Percentiles rank a stretch among this genome's conserved stretches.
Conservation (phyloP, 176 grass and related monocot species). For the Microstegium vimineum region DNA sequence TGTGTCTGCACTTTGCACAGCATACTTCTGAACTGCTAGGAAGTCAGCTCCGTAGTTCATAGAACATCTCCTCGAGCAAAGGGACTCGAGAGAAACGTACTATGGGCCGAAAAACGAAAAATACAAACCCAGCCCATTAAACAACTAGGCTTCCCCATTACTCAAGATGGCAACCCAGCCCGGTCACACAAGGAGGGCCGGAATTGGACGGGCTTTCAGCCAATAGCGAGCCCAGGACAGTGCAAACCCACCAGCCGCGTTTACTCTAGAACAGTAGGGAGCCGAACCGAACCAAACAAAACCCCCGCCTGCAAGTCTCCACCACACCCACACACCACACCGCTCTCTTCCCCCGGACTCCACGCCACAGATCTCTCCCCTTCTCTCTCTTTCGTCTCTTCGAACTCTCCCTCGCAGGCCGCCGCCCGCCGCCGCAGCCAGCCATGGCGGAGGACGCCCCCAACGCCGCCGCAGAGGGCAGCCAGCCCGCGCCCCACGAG, state of each 20-base stretch:
- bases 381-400: background rate
- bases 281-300: constrained; percentile 22
- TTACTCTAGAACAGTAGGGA: background rate
- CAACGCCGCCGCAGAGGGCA: constrained; percentile 4
- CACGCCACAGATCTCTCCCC: constrained; percentile 46
- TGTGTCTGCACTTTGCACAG: background rate
- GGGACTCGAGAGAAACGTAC: background rate
- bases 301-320: constrained; percentile 21
- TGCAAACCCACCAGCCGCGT: background rate
- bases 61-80: too few relatives aligned
- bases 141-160: background rate
- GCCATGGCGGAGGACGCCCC: constrained; percentile 69
- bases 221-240: background rate
- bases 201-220: background rate
- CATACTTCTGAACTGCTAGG: background rate
- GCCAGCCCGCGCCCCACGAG: constrained; percentile 3
- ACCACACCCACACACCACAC: too few relatives aligned
- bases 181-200: background rate
- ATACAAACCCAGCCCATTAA: background rate
- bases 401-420: background rate
- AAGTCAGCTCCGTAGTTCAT: background rate
- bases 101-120: background rate
- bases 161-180: background rate
- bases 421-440: background rate
- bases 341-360: background rate